Conservation (phyloP, 805 yeast genomes). For the Lipomyces japonicus region DNA sequence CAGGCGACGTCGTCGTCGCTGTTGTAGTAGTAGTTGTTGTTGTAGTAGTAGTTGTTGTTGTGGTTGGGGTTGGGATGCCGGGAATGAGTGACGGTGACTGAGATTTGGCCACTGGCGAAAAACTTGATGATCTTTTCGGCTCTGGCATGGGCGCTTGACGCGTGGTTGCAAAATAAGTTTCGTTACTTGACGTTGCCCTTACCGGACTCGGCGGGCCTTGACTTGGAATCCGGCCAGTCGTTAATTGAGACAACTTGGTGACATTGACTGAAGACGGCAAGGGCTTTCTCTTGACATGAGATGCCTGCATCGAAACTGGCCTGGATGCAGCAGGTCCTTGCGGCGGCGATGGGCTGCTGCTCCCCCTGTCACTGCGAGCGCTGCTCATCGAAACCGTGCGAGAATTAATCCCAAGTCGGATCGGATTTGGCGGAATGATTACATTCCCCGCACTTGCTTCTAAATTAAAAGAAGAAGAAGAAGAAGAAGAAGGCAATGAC, state of each 20-base stretch:
- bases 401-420: background rate
- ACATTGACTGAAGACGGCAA: constrained; percentile 9
- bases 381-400: background rate
- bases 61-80: background rate
- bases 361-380: background rate
- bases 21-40: background rate
- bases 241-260: background rate
- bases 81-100: background rate
- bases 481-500: no score
- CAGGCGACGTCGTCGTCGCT: constrained; percentile 1
- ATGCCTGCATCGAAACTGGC: background rate
- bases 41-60: background rate
- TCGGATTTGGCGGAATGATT: background rate
- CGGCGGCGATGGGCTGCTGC: no score
- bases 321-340: no score
- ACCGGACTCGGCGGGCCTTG: constrained; percentile 1
- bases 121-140: background rate
- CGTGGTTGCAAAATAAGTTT: background rate
- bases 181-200: background rate
- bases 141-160: background rate
- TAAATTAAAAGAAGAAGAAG: no score
- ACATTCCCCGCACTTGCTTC: no score
- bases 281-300: constrained; percentile 12
- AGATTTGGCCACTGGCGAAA: no score
- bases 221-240: background rate